A percentile compares a stretch with the other conserved stretches of the same genome.
Conservation (phyloP, 106 monocot genomes). For the Dioscorea dumetorum region DNA sequence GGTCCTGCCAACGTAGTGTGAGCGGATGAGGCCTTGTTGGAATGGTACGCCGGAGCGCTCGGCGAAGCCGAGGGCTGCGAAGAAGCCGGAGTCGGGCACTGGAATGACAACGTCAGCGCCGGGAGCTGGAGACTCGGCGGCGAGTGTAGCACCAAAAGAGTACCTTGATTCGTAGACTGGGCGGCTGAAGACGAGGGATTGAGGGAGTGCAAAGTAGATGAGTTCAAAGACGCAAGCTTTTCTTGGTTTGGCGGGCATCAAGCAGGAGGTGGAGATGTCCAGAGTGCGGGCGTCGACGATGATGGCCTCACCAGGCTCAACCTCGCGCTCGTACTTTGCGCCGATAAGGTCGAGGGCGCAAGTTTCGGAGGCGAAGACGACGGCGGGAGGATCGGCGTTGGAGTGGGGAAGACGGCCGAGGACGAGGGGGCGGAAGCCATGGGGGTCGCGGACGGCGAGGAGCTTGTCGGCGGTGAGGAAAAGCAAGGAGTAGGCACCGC, state of each 20-base stretch:
- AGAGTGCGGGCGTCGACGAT: constrained; percentile 29
- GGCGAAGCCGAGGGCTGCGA: constrained; percentile 73
- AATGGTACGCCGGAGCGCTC: constrained; percentile 56
- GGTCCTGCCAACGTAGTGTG: constrained; percentile 82
- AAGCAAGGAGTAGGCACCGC: constrained; percentile 63
- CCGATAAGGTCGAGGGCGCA: constrained; percentile 70
- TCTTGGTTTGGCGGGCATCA: constrained; percentile 40
- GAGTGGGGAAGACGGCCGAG: constrained; percentile 50
- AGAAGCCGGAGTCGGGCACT: constrained; percentile 92
- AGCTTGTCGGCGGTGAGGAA: constrained; percentile 66
- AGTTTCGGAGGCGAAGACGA: constrained; percentile 72
- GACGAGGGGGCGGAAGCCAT: constrained; percentile 84
- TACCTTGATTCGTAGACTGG: constrained; percentile 47
- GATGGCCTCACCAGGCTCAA: constrained; percentile 35
- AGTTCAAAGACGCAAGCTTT: constrained; percentile 91
- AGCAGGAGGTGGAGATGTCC: constrained; percentile 42
- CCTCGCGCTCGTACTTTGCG: constrained; percentile 47
- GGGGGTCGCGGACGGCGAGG: constrained; percentile 68
- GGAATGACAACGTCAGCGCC: constrained; percentile 82
- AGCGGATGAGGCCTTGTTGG: constrained; percentile 77
- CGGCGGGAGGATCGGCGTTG: constrained; percentile 16
- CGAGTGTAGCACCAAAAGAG: constrained; percentile 59
- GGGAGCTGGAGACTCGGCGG: constrained; percentile 55
- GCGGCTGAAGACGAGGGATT: constrained; percentile 72
- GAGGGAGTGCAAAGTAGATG: constrained; percentile 87